Percentiles rank a stretch among this genome's conserved stretches.
phyloP scores from a whole-genome alignment of 352 stramenopile genomes.

The Pilasporangium apinafurcum region DNA sequence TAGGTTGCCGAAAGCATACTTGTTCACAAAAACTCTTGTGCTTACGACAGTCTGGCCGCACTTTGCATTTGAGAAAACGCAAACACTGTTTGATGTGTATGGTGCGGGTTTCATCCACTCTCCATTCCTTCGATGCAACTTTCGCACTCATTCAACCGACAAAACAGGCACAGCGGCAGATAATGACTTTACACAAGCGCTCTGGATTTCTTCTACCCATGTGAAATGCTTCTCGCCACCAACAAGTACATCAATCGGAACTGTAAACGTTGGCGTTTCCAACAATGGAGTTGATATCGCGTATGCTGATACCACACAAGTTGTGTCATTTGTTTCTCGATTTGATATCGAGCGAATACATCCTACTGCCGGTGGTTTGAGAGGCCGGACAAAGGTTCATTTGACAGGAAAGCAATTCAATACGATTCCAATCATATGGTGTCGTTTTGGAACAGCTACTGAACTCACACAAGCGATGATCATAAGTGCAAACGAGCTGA shows the following conservation, averaged over 20 bases:
- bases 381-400: conserved; percentile 48
- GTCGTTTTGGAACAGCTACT: conserved; percentile 45
- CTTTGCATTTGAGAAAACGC: conserved; percentile 27
- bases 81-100: conserved; percentile 53
- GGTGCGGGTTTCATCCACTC: conserved; percentile 47
- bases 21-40: conserved; percentile 26
- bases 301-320: conserved; percentile 5
- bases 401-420: conserved; percentile 56
- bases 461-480: conserved; percentile 20
- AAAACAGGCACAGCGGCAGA: neutral
- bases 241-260: conserved; percentile 9
- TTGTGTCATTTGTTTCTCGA: conserved; percentile 19
- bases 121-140: conserved; percentile 31
- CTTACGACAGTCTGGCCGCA: conserved; percentile 34
- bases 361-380: conserved; percentile 26
- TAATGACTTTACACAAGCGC: conserved; percentile 3
- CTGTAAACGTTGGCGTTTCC: conserved; percentile 25
- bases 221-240: conserved; percentile 39
- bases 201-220: conserved; percentile 44
- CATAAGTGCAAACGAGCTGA: conserved; percentile 14
- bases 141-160: conserved; percentile 6
- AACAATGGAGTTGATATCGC: conserved; percentile 47
- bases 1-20: conserved; percentile 21
- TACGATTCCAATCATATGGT: conserved; percentile 27
- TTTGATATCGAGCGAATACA: conserved; percentile 41